Evolutionary conservation across 2,329 filamentous ascomycete genomes (phyloP).

Genomic region (Zarea fungicola): DNA sequence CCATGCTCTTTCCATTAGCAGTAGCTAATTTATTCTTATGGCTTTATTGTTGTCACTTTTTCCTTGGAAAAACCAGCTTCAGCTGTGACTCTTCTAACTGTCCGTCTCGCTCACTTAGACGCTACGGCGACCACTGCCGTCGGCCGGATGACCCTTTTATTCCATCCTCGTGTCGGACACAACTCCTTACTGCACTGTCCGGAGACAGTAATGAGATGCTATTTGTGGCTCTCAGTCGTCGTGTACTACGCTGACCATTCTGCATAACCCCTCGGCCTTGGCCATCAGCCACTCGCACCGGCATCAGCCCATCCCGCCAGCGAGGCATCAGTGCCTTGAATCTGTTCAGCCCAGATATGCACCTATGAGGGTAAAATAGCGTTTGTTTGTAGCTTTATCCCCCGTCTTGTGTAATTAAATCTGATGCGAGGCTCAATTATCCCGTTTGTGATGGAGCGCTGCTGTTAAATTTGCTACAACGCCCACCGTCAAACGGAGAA

Average conservation of each 20-base stretch:
- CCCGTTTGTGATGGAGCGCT: constrained; percentile 16
- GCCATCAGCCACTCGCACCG: constrained; percentile 39
- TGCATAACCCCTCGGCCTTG: constrained; percentile 37
- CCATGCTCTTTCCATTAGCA: too few species aligned
- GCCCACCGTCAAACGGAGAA: constrained; percentile 38
- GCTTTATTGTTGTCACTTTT: background rate
- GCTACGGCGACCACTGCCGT: constrained; percentile 6
- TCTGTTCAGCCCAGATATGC: constrained; percentile 42
- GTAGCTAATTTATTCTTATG: background rate
- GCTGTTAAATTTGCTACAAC: constrained; percentile 19
- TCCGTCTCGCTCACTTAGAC: constrained; percentile 32
- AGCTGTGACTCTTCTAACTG: background rate
- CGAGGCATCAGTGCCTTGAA: constrained; percentile 39
- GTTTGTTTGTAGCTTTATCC: constrained; percentile 51
- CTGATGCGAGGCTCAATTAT: constrained; percentile 43
- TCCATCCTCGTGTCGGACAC: constrained; percentile 31
- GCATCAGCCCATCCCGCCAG: constrained; percentile 43
- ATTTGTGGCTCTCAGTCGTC: constrained; percentile 20
- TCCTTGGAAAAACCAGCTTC: constrained; percentile 2
- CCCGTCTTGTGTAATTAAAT: constrained; percentile 44
- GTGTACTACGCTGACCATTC: constrained; percentile 31
- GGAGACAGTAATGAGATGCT: constrained; percentile 22
- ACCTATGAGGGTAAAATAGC: constrained; percentile 45
- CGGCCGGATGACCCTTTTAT: constrained; percentile 26
- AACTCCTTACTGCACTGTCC: constrained; percentile 32